phyloP scores from a whole-genome alignment of 768 basidiomycete genomes.

The Astraeus odoratus region DNA sequence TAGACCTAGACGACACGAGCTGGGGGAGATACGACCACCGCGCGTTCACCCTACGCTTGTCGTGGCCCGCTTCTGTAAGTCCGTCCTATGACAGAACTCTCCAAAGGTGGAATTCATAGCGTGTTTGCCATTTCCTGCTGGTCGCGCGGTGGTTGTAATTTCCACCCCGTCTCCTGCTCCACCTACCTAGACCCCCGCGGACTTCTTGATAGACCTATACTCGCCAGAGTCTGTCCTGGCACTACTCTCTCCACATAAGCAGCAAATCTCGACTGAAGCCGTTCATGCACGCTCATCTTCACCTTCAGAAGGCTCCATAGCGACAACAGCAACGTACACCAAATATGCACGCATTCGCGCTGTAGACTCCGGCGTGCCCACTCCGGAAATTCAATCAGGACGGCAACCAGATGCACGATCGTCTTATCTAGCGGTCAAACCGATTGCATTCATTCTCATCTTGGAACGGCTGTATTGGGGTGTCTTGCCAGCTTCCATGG shows the following conservation, averaged over 20 bases:
- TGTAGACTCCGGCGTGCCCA: slow-evolving; percentile 45
- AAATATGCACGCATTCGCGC: slow-evolving; percentile 55
- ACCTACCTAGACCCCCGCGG: slow-evolving; percentile 34
- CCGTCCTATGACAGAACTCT: slow-evolving; percentile 1
- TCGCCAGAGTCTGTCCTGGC: slow-evolving; percentile 27
- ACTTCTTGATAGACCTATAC: slow-evolving; percentile 35
- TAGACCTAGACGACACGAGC: slow-evolving; percentile 35
- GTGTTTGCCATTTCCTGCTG: slow-evolving; percentile 1
- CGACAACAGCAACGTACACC: slow-evolving; percentile 35
- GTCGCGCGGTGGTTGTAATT: neutral
- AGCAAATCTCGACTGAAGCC: slow-evolving; percentile 3
- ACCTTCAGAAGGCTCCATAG: neutral
- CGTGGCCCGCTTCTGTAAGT: slow-evolving; percentile 53
- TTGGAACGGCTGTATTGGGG: slow-evolving; percentile 59
- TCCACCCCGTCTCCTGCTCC: neutral
- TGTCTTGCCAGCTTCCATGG: slow-evolving; percentile 49
- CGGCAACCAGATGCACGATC: slow-evolving; percentile 6
- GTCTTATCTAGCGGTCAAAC: slow-evolving; percentile 12
- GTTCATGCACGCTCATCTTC: neutral
- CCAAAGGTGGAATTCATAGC: neutral
- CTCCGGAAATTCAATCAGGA: slow-evolving; percentile 23
- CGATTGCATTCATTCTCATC: slow-evolving; percentile 42
- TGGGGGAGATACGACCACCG: slow-evolving; percentile 38
- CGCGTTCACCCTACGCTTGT: slow-evolving; percentile 46
- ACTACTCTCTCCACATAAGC: slow-evolving; percentile 9